A percentile compares a stretch with the other conserved stretches of the same genome.
Evolutionary conservation across 2,329 filamentous ascomycete genomes (phyloP).

Genomic region (Microsporum canis): DNA sequence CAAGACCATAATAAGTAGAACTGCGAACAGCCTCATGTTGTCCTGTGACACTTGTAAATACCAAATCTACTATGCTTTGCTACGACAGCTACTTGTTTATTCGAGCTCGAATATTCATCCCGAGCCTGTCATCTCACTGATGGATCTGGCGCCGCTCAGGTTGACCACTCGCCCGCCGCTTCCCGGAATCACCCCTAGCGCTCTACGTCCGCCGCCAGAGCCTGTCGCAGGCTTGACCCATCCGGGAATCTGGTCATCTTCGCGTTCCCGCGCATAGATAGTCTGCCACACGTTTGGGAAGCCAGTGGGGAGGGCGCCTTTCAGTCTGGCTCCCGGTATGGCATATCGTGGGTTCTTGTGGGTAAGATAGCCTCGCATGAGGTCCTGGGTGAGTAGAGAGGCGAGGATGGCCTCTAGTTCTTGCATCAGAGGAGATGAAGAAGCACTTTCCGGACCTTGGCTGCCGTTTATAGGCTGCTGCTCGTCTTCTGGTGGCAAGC

Average conservation of each 20-base stretch:
- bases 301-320: constrained; percentile 33
- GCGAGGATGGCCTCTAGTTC: constrained; percentile 70
- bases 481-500: neutral
- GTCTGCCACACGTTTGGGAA: constrained; percentile 67
- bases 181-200: constrained; percentile 12
- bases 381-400: constrained; percentile 64
- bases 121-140: constrained; percentile 21
- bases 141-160: constrained; percentile 44
- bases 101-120: neutral
- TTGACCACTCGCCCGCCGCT: constrained; percentile 47
- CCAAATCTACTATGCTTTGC: too few species aligned
- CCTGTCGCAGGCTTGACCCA: constrained; percentile 49
- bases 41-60: too few species aligned
- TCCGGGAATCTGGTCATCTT: constrained; percentile 57
- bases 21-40: too few species aligned
- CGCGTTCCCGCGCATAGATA: constrained; percentile 49
- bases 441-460: constrained; percentile 17
- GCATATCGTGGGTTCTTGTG: constrained; percentile 68
- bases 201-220: constrained; percentile 14
- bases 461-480: constrained; percentile 9
- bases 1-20: too few species aligned
- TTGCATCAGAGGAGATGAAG: constrained; percentile 36
- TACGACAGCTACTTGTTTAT: too few species aligned
- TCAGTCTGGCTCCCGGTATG: constrained; percentile 55
- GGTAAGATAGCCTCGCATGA: constrained; percentile 74